Evolutionary conservation across 1,284 basidiomycete species (phyloP), one percentile per base, ranked within the genome.

Genomic region (Fomitopsis palustris): DNA sequence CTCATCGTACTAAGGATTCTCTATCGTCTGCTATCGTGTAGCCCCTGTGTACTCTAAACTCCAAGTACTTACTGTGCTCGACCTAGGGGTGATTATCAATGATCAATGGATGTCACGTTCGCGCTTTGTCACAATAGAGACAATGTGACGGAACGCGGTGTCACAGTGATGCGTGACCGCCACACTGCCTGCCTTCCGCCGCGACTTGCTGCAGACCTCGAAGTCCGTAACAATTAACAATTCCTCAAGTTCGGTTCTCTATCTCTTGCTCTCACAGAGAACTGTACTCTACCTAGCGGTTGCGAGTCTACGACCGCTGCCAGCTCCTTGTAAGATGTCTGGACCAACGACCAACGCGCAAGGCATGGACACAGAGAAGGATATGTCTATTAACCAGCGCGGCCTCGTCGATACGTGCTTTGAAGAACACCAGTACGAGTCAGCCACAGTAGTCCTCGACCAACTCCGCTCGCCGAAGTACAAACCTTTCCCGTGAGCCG

Each of bases 391-490:
- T 17, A 72, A 82, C 65, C 84, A 88, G 65, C 78, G 79, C 29
- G 79, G 78, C 38, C 72, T 89, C 12, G 84, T 89, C 16, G 87
- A 90, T 67, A 82, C 78, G 49, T 85, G 83, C 61, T 82, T 91
- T 39, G 88, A 91, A 64, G 88, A 91, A 68, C 83, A 84, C 19
- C 86, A 90, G 62, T 89, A 87, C 62, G 82, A 87, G 62, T 76
- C 81, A 8, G 88, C 84, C 1, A 84, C 89, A 27, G 72, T 77
- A 10, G 70, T 81, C 19, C 77, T 91, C 0, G 81, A 83, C 60
- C 83, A 86, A 58, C 71, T 90, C 5, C 82, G 85, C 55, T 81
- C 81, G 3, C 67, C 78, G n/a, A 72, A 76, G 23, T 78, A 77
- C 69, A 81, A 70, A 54, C 87, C 86, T 10, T 77, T 80, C 3